Evolutionary conservation across 257 asterid species (phyloP).

Genomic region (Solanum habrochaites): DNA sequence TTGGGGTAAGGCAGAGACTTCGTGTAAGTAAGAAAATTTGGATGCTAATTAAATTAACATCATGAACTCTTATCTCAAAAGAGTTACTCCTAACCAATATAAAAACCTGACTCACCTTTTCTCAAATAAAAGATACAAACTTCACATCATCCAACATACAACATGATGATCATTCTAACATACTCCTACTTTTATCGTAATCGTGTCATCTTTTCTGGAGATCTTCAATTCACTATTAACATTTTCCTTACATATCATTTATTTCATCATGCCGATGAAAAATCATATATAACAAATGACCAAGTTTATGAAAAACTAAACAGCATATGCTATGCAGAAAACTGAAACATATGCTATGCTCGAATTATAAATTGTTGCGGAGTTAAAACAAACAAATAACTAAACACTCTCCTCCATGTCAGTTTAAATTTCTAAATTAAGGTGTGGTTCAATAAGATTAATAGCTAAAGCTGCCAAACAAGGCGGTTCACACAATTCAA

Average conservation of each 20-base stretch:
- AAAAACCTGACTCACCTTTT: neutral
- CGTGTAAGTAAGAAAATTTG: neutral
- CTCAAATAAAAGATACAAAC: neutral
- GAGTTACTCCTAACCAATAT: neutral
- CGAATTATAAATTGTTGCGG: neutral
- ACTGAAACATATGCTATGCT: neutral
- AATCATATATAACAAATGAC: neutral
- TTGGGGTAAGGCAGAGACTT: neutral
- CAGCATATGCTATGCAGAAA: neutral
- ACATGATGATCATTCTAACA: neutral
- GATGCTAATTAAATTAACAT: neutral
- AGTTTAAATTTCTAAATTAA: neutral
- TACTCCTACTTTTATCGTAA: neutral
- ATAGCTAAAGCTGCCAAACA: neutral
- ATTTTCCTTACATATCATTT: neutral
- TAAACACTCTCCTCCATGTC: neutral
- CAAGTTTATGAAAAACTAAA: neutral
- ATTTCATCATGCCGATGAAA: neutral
- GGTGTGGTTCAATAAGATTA: neutral
- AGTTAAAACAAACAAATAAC: neutral
- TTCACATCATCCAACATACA: neutral
- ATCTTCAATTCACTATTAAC: neutral
- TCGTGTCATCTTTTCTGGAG: neutral
- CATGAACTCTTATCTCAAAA: neutral
- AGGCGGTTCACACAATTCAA: neutral